These are phyloP conservation scores for Ganoderma meredithae DNA, from an alignment of 1,284 basidiomycete species.

Conservation along the genomic window DNA sequence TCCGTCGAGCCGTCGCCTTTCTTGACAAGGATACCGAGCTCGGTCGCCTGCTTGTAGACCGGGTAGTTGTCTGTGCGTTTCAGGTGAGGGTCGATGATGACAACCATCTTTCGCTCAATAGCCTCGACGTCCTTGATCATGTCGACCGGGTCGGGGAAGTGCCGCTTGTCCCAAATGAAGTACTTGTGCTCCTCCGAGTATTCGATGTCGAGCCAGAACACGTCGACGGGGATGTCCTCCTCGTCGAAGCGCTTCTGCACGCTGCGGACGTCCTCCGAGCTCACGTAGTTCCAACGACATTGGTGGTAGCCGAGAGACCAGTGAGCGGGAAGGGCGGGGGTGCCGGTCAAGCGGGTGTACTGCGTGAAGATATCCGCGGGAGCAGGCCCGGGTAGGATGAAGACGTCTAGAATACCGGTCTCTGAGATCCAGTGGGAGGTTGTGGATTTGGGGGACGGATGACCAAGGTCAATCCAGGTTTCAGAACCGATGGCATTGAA, in stretches of 20 bases:
- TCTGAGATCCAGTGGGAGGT: conserved; percentile 98
- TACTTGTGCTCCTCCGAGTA: conserved; percentile 96
- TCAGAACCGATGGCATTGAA: conserved; percentile 94
- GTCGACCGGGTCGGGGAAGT: conserved; percentile 92
- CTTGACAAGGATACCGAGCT: conserved; percentile 86
- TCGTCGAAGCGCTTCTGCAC: conserved; percentile 92
- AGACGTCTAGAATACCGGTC: conserved; percentile 94
- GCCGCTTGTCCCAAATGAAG: conserved; percentile 95
- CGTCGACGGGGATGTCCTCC: conserved; percentile 94
- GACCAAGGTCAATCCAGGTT: conserved; percentile 93
- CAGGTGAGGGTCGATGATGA: conserved; percentile 96
- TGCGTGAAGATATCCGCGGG: conserved; percentile 85
- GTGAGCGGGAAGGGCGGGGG: conserved; percentile 86
- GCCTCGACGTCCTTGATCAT: conserved; percentile 93
- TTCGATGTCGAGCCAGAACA: conserved; percentile 99
- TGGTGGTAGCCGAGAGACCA: conserved; percentile 97
- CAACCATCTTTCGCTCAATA: conserved; percentile 94
- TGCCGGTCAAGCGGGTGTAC: conserved; percentile 87
- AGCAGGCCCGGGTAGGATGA: conserved; percentile 91
- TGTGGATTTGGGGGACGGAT: conserved; percentile 68
- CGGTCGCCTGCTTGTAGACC: conserved; percentile 86
- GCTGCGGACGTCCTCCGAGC: conserved; percentile 87
- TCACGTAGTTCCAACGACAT: conserved; percentile 98
- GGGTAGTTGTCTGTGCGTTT: conserved; percentile 87
- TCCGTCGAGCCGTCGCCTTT: conserved; percentile 80